A percentile compares a stretch with the other conserved stretches of the same genome.
phyloP scores from a whole-genome alignment of 140 eudicot genomes.

The Ambrosia hybrid region DNA sequence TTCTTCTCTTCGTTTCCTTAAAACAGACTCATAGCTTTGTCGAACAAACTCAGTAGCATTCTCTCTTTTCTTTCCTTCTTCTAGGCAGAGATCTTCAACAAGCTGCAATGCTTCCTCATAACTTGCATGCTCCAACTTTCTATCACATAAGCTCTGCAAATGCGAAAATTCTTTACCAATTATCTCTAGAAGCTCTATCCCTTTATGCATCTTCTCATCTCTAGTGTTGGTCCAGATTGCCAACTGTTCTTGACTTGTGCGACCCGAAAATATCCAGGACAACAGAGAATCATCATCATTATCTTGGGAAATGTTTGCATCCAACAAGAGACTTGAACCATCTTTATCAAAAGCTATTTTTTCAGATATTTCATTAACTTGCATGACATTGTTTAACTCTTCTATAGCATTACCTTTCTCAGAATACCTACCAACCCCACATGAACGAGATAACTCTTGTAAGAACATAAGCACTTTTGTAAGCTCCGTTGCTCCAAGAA shows the following conservation, averaged over 20 bases:
- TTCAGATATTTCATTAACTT: constrained; percentile 41
- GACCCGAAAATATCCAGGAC: constrained; percentile 86
- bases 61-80: constrained; percentile 89
- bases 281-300: constrained; percentile 58
- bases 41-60: constrained; percentile 50
- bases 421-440: constrained; percentile 71
- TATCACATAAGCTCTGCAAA: constrained; percentile 75
- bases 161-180: constrained; percentile 72
- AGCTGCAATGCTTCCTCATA: constrained; percentile 89
- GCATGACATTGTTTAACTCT: constrained; percentile 32
- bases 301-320: constrained; percentile 33
- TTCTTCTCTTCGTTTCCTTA: constrained; percentile 76
- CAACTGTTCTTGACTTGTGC: constrained; percentile 67
- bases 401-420: constrained; percentile 57
- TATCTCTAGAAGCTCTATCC: constrained; percentile 53
- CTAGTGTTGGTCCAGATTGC: constrained; percentile 51
- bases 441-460: constrained; percentile 76
- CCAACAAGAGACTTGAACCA: constrained; percentile 63
- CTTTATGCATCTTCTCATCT: constrained; percentile 79
- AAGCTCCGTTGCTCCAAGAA: constrained; percentile 76
- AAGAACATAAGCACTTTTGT: constrained; percentile 64
- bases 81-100: constrained; percentile 77
- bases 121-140: constrained; percentile 69
- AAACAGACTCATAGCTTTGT: constrained; percentile 74
- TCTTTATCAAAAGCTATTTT: constrained; percentile 57